Evolutionary conservation across 2,329 filamentous ascomycete species (phyloP).

Genomic region (Apiospora aurea): DNA sequence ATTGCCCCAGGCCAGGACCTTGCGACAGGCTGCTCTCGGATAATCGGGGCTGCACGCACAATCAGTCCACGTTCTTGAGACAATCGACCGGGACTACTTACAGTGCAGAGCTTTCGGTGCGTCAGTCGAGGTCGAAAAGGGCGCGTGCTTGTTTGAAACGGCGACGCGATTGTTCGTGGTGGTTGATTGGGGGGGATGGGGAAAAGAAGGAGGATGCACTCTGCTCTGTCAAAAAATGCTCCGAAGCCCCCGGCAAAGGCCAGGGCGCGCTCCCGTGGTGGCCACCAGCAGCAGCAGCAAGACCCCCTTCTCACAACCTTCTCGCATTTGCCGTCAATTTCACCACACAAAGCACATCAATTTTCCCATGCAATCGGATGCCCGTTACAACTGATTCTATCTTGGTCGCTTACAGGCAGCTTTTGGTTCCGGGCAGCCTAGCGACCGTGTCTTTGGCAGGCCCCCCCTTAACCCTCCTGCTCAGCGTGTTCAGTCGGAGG

Average conservation of each 20-base stretch:
- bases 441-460: not conserved
- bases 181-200: conserved; percentile 10
- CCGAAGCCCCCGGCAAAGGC: conserved; percentile 21
- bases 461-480: not conserved
- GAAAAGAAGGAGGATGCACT: conserved; percentile 20
- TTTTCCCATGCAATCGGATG: not conserved
- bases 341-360: not conserved
- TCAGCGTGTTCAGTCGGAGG: not conserved
- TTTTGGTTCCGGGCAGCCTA: not conserved
- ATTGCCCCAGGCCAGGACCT: conserved; percentile 9
- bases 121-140: conserved; percentile 11
- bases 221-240: conserved; percentile 20
- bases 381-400: not conserved
- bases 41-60: conserved; percentile 5
- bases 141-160: conserved; percentile 9
- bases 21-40: conserved; percentile 12
- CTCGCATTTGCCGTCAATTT: not conserved
- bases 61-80: conserved; percentile 9
- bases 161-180: conserved; percentile 16
- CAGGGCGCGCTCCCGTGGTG: conserved; percentile 16
- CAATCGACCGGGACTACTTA: not conserved
- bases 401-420: not conserved
- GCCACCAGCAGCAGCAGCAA: not conserved
- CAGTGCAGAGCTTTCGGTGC: conserved; percentile 1
- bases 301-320: conserved; percentile 18